Percentiles rank a stretch among this genome's conserved stretches.
phyloP scores from a whole-genome alignment of 768 basidiomycete species.

The Kwoniella botswanensis region DNA sequence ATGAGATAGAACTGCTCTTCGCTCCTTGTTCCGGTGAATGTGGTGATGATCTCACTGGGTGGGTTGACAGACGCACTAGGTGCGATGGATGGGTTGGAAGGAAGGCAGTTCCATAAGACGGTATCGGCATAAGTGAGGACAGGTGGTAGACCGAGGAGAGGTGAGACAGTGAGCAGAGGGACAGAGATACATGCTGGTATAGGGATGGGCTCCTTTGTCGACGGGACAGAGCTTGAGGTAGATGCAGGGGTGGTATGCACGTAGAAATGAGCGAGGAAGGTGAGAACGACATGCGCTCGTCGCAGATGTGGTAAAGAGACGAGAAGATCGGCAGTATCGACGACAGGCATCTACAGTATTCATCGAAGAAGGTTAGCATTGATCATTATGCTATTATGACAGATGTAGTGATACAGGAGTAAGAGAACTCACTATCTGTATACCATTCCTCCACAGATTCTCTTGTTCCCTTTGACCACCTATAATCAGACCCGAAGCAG shows the following conservation, averaged over 20 bases:
- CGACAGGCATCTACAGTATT: conserved; percentile 69
- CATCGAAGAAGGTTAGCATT: not conserved
- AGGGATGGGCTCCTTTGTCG: conserved; percentile 60
- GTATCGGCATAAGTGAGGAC: conserved; percentile 89
- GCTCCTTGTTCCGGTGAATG: conserved; percentile 76
- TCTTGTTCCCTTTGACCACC: conserved; percentile 61
- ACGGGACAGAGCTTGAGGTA: conserved; percentile 29
- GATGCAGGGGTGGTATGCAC: conserved; percentile 64
- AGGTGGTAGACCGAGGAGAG: conserved; percentile 78
- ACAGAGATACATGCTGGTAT: conserved; percentile 75
- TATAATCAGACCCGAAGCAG: conserved; percentile 50
- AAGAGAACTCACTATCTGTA: conserved; percentile 66
- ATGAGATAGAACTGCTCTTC: conserved; percentile 87
- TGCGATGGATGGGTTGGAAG: conserved; percentile 35
- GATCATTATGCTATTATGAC: not conserved
- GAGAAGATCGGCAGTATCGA: conserved; percentile 66
- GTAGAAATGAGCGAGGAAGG: conserved; percentile 89
- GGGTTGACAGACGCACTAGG: conserved; percentile 63
- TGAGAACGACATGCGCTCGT: conserved; percentile 84
- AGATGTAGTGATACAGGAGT: not conserved
- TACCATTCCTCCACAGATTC: conserved; percentile 67
- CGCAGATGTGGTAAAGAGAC: conserved; percentile 69
- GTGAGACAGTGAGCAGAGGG: conserved; percentile 74
- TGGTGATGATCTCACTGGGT: conserved; percentile 56
- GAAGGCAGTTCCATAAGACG: conserved; percentile 76